These are phyloP conservation scores for Hemileccinum rubropunctum DNA, from an alignment of 768 basidiomycete species.

Conservation along the genomic window DNA sequence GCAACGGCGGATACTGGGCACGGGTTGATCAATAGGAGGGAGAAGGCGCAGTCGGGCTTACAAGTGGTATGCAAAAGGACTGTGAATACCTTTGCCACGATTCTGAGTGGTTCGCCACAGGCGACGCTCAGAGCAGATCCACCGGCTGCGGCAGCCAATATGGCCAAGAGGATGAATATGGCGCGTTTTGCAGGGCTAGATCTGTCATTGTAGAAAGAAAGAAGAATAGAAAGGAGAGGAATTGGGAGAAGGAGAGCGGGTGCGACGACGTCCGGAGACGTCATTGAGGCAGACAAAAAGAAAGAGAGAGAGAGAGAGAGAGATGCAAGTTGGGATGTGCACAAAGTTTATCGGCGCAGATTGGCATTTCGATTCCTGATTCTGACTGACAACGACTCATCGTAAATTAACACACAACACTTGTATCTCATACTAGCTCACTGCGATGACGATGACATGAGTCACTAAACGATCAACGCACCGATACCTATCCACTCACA, in stretches of 20 bases:
- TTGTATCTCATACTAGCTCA: no score
- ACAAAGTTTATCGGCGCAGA: neutral
- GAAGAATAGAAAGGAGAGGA: conserved; percentile 17
- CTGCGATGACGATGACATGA: no score
- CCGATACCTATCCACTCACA: no score
- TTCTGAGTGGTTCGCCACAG: conserved; percentile 11
- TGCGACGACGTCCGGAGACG: conserved; percentile 24
- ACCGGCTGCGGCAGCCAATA: conserved; percentile 23
- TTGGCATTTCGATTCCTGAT: conserved; percentile 21
- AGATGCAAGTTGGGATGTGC: no score
- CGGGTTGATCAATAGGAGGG: neutral
- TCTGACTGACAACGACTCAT: conserved; percentile 12
- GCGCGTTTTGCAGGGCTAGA: conserved; percentile 7
- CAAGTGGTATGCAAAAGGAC: conserved; percentile 22
- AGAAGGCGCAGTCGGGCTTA: conserved; percentile 6
- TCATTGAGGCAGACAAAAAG: conserved; percentile 15
- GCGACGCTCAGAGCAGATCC: conserved; percentile 20
- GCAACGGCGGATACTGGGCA: conserved; percentile 25
- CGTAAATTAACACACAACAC: conserved; percentile 8
- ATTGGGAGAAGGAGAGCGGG: conserved; percentile 27
- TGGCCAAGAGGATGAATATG: conserved; percentile 18
- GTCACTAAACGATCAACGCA: no score
- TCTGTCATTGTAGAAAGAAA: conserved; percentile 9
- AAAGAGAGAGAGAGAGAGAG: conserved; percentile 5
- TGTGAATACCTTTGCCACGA: conserved; percentile 14